A percentile compares a stretch with the other conserved stretches of the same genome.
Conservation (phyloP, 106 monocot genomes). For the Apostasia ramifera region DNA sequence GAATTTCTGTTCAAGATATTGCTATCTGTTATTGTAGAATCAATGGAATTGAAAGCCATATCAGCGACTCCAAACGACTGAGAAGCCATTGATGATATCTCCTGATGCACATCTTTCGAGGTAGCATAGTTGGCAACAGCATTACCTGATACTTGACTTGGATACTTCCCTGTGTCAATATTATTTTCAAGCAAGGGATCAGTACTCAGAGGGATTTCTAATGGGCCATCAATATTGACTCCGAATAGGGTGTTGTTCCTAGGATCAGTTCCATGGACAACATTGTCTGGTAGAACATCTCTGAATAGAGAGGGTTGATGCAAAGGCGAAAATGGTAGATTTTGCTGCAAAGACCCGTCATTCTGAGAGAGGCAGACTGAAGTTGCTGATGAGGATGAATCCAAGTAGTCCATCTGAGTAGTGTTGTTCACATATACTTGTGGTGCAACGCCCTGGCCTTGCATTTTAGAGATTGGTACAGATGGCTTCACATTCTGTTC, state of each 20-base stretch:
- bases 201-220: constrained; percentile 42
- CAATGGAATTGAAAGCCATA: constrained; percentile 75
- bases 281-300: constrained; percentile 34
- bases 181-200: constrained; percentile 44
- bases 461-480: constrained; percentile 29
- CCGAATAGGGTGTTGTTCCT: constrained; percentile 70
- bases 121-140: constrained; percentile 35
- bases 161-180: constrained; percentile 45
- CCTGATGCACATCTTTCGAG: constrained; percentile 72
- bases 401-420: constrained; percentile 68
- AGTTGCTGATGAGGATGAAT: constrained; percentile 79
- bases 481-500: constrained; percentile 42
- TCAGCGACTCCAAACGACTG: constrained; percentile 84
- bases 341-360: constrained; percentile 53
- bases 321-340: constrained; percentile 47
- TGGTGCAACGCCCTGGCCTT: constrained; percentile 24
- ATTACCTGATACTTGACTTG: constrained; percentile 45
- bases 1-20: constrained; percentile 64
- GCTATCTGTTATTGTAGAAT: constrained; percentile 61
- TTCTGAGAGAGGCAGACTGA: constrained; percentile 61
- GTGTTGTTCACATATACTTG: constrained; percentile 35
- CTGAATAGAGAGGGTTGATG: constrained; percentile 47
- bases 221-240: constrained; percentile 49
- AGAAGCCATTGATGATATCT: constrained; percentile 72
- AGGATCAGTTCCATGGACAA: constrained; percentile 35